phyloP scores from a whole-genome alignment of 202 grass and related monocot species.

The Miscanthus sacchariflorus region DNA sequence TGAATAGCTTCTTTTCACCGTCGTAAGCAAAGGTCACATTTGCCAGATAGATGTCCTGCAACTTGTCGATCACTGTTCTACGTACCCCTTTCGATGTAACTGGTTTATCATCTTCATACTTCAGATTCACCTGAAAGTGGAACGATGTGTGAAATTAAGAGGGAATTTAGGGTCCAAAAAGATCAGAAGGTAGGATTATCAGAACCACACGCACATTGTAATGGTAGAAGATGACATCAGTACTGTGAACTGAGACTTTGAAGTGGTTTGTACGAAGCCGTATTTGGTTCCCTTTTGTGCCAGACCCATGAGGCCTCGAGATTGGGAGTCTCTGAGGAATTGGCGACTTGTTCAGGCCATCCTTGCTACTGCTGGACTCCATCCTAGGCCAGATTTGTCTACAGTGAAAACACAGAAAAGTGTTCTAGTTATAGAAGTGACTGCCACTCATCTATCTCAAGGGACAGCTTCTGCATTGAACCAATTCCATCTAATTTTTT shows the following conservation, averaged over 20 bases:
- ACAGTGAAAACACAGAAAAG: background rate
- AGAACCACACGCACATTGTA: background rate
- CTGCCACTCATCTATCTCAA: background rate
- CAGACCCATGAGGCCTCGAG: background rate
- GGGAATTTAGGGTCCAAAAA: background rate
- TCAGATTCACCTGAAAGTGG: slow-evolving; percentile 56
- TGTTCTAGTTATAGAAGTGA: background rate
- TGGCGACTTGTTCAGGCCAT: background rate
- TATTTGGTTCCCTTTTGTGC: background rate
- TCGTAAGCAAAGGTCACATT: slow-evolving; percentile 67
- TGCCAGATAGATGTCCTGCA: slow-evolving; percentile 53
- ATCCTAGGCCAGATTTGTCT: background rate
- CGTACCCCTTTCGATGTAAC: slow-evolving; percentile 40
- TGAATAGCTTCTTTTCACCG: slow-evolving; percentile 59
- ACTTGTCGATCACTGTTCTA: slow-evolving; percentile 61
- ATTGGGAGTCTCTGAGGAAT: slow-evolving; percentile 6
- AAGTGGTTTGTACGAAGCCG: slow-evolving; percentile 15
- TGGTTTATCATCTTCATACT: slow-evolving; percentile 54
- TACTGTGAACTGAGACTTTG: slow-evolving; percentile 3
- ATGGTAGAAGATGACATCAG: background rate
- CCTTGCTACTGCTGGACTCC: background rate
- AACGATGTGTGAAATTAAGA: background rate
- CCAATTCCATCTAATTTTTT: background rate
- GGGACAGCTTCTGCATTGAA: background rate
- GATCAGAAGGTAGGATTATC: background rate